Evolutionary conservation across 768 basidiomycete genomes (phyloP), one percentile per base, ranked within the genome.

Genomic region (Gloeopeniophorella convolvens): DNA sequence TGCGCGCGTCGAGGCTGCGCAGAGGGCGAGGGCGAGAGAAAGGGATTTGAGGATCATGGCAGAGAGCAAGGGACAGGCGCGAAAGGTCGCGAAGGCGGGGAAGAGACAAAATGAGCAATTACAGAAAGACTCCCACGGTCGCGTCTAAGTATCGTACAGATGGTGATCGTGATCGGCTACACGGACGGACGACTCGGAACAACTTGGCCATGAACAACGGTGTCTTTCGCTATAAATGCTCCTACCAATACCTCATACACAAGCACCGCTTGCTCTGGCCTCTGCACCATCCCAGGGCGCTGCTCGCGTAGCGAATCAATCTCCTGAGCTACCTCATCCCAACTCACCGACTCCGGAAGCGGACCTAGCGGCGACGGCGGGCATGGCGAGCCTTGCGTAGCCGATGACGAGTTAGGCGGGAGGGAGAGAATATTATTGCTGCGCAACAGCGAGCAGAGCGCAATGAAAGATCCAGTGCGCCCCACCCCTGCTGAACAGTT

Each of bases 401-500:
- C 64, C 23, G 45, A 58, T 8, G 51, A 56, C 8, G 60, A 37
- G 44, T 50, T 26, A 10, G 49, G 44, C 41, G 57, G 4, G 1
- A 57, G 56, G 15, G 59, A 41, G 16, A 71, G 70, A 48, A 82
- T 69, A 26, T 70, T 73, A 54, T 78, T 66, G 27, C 71, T 64
- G 24, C 89, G 85, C n/a, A 92, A 72, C 31, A 93, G 70, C 11
- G 89, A 92, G 8, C 80, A 80, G 33, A 91, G 62, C 0, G 86
- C 80, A 61, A 94, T 86, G 67, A 90, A 91, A 5, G 89, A 78
- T 15, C 91, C 91, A 4, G 91, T 91, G 30, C 91, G 77, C 3
- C 91, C 91, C 50, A 93, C 74, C 4, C 91, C 91, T 1, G 92
- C 91, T 23, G 89, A 91, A 62, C 91, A 94, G 54, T 86, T 80